Evolutionary conservation across 2,329 filamentous ascomycete species (phyloP).

Genomic region (Diaporthe citrichinensis): DNA sequence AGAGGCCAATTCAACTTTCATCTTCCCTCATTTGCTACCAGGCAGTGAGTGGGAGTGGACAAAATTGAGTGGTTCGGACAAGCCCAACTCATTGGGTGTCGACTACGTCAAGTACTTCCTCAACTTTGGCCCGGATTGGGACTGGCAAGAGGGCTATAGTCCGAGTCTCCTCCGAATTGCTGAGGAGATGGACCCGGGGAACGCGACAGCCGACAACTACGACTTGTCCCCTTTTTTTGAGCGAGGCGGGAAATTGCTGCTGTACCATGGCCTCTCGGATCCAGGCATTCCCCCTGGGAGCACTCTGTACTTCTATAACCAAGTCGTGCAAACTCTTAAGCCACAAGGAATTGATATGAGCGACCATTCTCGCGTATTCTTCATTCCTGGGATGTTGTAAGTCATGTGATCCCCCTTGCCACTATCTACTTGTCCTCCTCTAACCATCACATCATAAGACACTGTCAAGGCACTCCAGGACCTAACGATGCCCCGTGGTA

Average conservation of each 20-base stretch:
- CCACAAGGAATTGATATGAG: constrained; percentile 39
- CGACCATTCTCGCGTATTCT: constrained; percentile 53
- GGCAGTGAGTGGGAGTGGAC: not conserved
- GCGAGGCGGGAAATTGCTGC: constrained; percentile 60
- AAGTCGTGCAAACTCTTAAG: not conserved
- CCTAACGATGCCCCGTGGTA: constrained; percentile 26
- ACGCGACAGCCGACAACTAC: constrained; percentile 42
- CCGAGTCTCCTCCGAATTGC: not conserved
- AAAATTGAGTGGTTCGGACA: not conserved
- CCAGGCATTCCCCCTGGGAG: constrained; percentile 58
- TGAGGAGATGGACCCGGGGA: constrained; percentile 26
- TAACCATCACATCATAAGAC: not conserved
- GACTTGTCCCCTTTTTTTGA: constrained; percentile 42
- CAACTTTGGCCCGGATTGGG: not conserved
- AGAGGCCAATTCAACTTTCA: not conserved
- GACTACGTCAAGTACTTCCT: not conserved
- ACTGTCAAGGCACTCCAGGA: not conserved
- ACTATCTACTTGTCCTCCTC: not conserved
- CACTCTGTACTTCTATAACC: constrained; percentile 10
- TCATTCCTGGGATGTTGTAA: constrained; percentile 60
- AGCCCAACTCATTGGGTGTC: not conserved
- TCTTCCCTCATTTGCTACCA: not conserved
- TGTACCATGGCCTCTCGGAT: constrained; percentile 60
- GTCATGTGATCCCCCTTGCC: not conserved
- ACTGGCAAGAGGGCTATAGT: not conserved